Percentiles rank a stretch among this genome's conserved stretches.
Conservation (phyloP, 106 monocot species). For the Vanilla planifolia region DNA sequence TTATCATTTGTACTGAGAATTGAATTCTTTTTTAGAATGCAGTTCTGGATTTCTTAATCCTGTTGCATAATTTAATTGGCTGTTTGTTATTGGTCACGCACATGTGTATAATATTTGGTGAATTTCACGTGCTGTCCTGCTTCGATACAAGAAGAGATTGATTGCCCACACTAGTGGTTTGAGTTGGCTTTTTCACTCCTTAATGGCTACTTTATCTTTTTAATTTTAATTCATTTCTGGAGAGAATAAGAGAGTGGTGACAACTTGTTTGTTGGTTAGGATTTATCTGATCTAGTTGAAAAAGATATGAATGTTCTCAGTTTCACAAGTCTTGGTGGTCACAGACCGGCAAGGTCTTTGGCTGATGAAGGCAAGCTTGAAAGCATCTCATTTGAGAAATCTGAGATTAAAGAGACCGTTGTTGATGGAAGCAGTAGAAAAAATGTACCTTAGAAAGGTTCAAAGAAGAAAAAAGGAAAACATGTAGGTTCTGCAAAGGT, state of each 20-base stretch:
- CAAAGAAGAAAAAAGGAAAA: conserved; percentile 88
- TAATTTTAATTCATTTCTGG: too few relatives aligned
- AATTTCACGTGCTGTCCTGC: too few relatives aligned
- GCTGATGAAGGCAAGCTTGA: conserved; percentile 26
- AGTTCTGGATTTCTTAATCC: too few relatives aligned
- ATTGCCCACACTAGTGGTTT: too few relatives aligned
- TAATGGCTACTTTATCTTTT: too few relatives aligned
- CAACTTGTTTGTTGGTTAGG: conserved; percentile 22
- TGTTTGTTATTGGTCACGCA: too few relatives aligned
- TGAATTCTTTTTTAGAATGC: too few relatives aligned
- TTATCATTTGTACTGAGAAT: too few relatives aligned
- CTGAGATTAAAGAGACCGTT: conserved; percentile 37
- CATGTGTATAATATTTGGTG: too few relatives aligned
- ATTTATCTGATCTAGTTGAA: conserved; percentile 62
- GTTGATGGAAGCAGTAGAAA: conserved; percentile 38
- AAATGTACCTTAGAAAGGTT: conserved; percentile 49
- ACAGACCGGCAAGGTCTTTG: conserved; percentile 14
- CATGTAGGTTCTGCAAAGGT: conserved; percentile 31
- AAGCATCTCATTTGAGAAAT: conserved; percentile 15
- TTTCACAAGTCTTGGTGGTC: conserved; percentile 18
- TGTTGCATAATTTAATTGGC: too few relatives aligned
- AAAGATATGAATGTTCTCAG: conserved; percentile 56
- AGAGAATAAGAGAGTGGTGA: conserved; percentile 1
- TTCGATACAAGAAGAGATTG: too few relatives aligned
- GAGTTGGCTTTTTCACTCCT: too few relatives aligned